These are phyloP conservation scores for Fusarium gaditjirri DNA, from an alignment of 2,329 filamentous ascomycete species.

Conservation along the genomic window DNA sequence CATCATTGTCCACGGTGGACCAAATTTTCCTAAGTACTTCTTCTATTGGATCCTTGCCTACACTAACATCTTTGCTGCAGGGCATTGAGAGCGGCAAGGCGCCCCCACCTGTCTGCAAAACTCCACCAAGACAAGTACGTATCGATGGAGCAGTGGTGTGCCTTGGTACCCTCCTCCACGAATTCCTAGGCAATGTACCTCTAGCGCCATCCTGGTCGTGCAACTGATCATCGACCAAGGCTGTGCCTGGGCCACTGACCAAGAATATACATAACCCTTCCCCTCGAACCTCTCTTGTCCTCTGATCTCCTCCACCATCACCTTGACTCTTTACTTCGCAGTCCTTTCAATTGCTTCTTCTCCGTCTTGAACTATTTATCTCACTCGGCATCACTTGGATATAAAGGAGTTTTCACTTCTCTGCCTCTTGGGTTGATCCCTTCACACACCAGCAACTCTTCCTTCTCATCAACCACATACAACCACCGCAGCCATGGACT, in stretches of 20 bases:
- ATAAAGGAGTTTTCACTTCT: slow-evolving; percentile 17
- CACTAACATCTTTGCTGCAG: slow-evolving; percentile 45
- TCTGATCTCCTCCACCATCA: slow-evolving; percentile 34
- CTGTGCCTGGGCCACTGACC: slow-evolving; percentile 42
- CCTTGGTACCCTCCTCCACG: slow-evolving; percentile 45
- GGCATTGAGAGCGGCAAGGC: slow-evolving; percentile 43
- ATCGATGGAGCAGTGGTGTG: slow-evolving; percentile 39
- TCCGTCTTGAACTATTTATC: slow-evolving; percentile 26
- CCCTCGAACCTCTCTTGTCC: slow-evolving; percentile 38
- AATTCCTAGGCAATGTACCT: slow-evolving; percentile 47
- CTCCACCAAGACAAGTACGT: slow-evolving; percentile 34
- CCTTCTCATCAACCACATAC: slow-evolving; percentile 19
- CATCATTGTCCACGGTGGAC: slow-evolving; percentile 26
- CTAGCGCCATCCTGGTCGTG: slow-evolving; percentile 39
- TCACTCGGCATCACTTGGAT: slow-evolving; percentile 29
- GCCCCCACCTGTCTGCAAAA: slow-evolving; percentile 28
- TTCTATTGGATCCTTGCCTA: slow-evolving; percentile 27
- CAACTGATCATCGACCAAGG: slow-evolving; percentile 46
- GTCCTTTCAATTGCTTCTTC: slow-evolving; percentile 37
- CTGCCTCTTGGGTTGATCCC: slow-evolving; percentile 19
- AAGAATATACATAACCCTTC: slow-evolving; percentile 46
- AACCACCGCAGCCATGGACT: slow-evolving; percentile 58
- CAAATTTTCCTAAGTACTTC: slow-evolving; percentile 34
- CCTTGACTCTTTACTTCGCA: slow-evolving; percentile 30
- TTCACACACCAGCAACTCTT: slow-evolving; percentile 11